Percentiles rank a stretch among this genome's conserved stretches.
phyloP scores from a whole-genome alignment of 2,329 filamentous ascomycete species.

The Waltergamsia citrina region DNA sequence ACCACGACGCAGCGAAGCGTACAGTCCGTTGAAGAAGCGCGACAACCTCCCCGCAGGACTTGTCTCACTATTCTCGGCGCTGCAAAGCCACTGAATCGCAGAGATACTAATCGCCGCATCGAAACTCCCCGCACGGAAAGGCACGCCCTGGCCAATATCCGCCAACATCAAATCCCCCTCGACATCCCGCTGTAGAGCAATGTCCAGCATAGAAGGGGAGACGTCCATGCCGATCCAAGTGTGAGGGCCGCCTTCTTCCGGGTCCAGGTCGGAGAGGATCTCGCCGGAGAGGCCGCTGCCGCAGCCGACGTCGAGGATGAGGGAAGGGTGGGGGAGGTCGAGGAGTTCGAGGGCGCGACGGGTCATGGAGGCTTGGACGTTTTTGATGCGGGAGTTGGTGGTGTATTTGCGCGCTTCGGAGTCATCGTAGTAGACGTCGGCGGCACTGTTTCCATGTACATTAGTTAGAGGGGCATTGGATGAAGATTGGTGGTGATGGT shows the following conservation, averaged over 20 bases:
- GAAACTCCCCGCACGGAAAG: slow-evolving; percentile 85
- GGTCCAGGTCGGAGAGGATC: slow-evolving; percentile 67
- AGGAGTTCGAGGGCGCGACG: slow-evolving; percentile 87
- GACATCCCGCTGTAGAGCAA: slow-evolving; percentile 83
- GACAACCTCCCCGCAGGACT: slow-evolving; percentile 67
- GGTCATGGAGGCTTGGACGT: slow-evolving; percentile 93
- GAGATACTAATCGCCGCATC: slow-evolving; percentile 93
- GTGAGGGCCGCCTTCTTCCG: slow-evolving; percentile 73
- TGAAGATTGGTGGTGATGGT: slow-evolving; percentile 14
- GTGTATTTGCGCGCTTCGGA: slow-evolving; percentile 95
- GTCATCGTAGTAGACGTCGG: slow-evolving; percentile 97
- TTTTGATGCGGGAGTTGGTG: slow-evolving; percentile 88
- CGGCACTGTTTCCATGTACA: slow-evolving; percentile 55
- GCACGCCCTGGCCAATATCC: slow-evolving; percentile 91
- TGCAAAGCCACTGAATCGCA: slow-evolving; percentile 98
- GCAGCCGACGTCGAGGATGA: slow-evolving; percentile 95
- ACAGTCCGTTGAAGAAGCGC: slow-evolving; percentile 88
- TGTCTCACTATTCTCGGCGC: slow-evolving; percentile 82
- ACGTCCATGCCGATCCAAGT: slow-evolving; percentile 98
- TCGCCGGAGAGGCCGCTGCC: slow-evolving; percentile 91
- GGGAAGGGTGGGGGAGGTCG: slow-evolving; percentile 64
- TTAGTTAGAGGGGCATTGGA: slow-evolving; percentile 7
- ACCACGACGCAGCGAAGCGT: slow-evolving; percentile 72
- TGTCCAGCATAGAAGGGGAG: slow-evolving; percentile 89
- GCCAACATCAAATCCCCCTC: slow-evolving; percentile 91